Evolutionary conservation across 768 basidiomycete species (phyloP).

Genomic region (Mycena belliarum): DNA sequence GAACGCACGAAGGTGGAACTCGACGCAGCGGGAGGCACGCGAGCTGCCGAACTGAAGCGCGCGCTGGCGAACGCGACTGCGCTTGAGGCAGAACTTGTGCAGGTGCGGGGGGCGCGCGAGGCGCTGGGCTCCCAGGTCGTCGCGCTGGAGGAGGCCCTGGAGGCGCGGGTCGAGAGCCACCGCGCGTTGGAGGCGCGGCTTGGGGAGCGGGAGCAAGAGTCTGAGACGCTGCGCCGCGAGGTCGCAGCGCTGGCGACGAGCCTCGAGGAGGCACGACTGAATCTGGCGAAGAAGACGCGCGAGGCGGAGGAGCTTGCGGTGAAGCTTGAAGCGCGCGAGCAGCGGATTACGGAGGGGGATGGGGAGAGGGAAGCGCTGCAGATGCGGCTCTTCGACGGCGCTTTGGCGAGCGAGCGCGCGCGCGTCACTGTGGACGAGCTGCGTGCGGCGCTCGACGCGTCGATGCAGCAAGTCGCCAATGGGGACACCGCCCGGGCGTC

Average conservation of each 20-base stretch:
- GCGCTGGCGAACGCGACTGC: conserved; percentile 7
- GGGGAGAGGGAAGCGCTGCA: neutral
- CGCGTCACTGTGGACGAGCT: conserved; percentile 7
- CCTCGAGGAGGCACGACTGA: neutral
- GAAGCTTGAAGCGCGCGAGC: neutral
- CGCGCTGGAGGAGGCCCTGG: conserved; percentile 9
- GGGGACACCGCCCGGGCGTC: conserved; percentile 13
- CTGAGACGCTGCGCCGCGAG: neutral
- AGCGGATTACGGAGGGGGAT: too few relatives aligned
- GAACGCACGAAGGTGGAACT: conserved; percentile 17
- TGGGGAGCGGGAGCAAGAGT: neutral
- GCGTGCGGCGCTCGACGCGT: conserved; percentile 6
- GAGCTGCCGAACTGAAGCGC: conserved; percentile 14
- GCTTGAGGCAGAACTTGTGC: conserved; percentile 14
- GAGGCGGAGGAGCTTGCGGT: neutral
- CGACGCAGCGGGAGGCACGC: conserved; percentile 18
- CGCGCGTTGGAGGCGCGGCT: conserved; percentile 8
- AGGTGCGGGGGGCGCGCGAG: conserved; percentile 7
- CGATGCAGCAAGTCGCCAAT: conserved; percentile 10
- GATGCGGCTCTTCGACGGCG: conserved; percentile 10
- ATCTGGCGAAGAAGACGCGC: conserved; percentile 2
- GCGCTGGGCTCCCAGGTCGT: conserved; percentile 13
- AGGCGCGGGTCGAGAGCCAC: neutral
- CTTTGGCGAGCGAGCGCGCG: conserved; percentile 12
- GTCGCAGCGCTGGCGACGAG: neutral